A percentile compares a stretch with the other conserved stretches of the same genome.
These are phyloP conservation scores for Arabidopsis hybrid DNA, from an alignment of 441 rosid genomes.

Conservation along the genomic window DNA sequence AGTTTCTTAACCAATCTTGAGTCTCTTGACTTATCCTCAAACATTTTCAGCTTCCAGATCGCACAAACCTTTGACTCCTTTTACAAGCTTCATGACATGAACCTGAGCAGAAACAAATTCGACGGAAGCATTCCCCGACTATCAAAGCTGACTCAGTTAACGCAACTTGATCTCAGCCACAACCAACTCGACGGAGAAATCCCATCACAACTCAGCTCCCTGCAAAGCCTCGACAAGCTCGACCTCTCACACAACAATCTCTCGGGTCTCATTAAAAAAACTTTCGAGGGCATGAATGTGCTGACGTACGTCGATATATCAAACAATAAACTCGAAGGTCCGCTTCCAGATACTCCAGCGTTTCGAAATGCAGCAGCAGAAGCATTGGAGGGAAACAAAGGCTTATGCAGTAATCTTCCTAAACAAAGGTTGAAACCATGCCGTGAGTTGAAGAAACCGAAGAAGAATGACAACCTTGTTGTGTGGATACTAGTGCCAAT, in stretches of 20 bases:
- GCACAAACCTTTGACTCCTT: slow-evolving; percentile 32
- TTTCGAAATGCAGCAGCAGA: slow-evolving; percentile 41
- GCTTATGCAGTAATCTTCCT: slow-evolving; percentile 38
- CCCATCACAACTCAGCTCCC: slow-evolving; percentile 38
- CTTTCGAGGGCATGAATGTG: slow-evolving; percentile 32
- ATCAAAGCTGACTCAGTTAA: slow-evolving; percentile 31
- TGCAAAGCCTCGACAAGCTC: slow-evolving; percentile 37
- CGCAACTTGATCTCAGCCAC: slow-evolving; percentile 45
- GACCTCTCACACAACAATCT: slow-evolving; percentile 50
- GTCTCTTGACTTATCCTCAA: slow-evolving; percentile 36
- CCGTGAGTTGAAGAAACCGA: slow-evolving; percentile 10
- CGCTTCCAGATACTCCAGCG: slow-evolving; percentile 41
- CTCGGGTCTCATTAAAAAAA: slow-evolving; percentile 41
- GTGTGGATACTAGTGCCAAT: slow-evolving; percentile 19
- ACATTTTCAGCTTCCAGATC: slow-evolving; percentile 26
- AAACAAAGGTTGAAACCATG: slow-evolving; percentile 44
- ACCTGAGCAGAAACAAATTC: slow-evolving; percentile 40
- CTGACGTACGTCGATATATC: slow-evolving; percentile 47
- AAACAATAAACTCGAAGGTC: slow-evolving; percentile 47
- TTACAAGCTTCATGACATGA: slow-evolving; percentile 17
- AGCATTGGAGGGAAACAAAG: slow-evolving; percentile 44
- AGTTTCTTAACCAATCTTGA: slow-evolving; percentile 36
- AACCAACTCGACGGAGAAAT: slow-evolving; percentile 45
- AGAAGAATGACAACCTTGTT: neutral
- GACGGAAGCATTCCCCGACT: slow-evolving; percentile 34